Conservation (phyloP, 805 yeast species). For the Candida hungchunana region DNA sequence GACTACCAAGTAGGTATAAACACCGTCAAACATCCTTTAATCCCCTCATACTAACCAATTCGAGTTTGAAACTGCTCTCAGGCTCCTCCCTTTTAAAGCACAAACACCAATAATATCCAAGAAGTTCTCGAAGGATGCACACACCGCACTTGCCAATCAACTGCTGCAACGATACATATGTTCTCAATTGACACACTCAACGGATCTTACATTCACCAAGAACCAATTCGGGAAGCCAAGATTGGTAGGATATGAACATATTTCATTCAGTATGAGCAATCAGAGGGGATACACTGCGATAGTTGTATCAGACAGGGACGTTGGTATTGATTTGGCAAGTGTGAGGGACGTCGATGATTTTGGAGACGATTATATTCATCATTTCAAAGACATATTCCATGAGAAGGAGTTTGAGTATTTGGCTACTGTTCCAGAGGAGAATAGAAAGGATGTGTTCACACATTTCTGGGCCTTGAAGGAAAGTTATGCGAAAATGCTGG, state of each 20-base stretch:
- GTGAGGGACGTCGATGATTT: slow-evolving; percentile 25
- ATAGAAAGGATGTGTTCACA: slow-evolving; percentile 37
- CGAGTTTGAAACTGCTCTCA: slow-evolving; percentile 44
- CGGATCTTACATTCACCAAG: slow-evolving; percentile 25
- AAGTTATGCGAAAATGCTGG: slow-evolving; percentile 63
- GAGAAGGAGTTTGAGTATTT: slow-evolving; percentile 33
- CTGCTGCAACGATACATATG: slow-evolving; percentile 43
- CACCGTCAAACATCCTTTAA: not conserved
- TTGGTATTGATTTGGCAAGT: slow-evolving; percentile 49
- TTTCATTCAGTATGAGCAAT: slow-evolving; percentile 56
- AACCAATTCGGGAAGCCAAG: slow-evolving; percentile 57
- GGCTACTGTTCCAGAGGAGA: slow-evolving; percentile 8
- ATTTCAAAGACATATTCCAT: slow-evolving; percentile 42
- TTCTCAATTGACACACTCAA: slow-evolving; percentile 27
- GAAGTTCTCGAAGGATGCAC: slow-evolving; percentile 32
- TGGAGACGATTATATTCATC: slow-evolving; percentile 29
- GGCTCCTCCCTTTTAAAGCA: slow-evolving; percentile 39
- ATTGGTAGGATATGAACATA: slow-evolving; percentile 25
- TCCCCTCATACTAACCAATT: slow-evolving; percentile 6
- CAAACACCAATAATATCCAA: slow-evolving; percentile 40
- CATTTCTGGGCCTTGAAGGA: slow-evolving; percentile 80
- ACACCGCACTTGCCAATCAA: slow-evolving; percentile 39
- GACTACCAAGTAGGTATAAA: slow-evolving; percentile 14
- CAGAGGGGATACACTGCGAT: slow-evolving; percentile 49
- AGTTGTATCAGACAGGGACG: slow-evolving; percentile 31